A percentile compares a stretch with the other conserved stretches of the same genome.
phyloP scores from a whole-genome alignment of 208 protist species.

The Crithidia acanthocephali region DNA sequence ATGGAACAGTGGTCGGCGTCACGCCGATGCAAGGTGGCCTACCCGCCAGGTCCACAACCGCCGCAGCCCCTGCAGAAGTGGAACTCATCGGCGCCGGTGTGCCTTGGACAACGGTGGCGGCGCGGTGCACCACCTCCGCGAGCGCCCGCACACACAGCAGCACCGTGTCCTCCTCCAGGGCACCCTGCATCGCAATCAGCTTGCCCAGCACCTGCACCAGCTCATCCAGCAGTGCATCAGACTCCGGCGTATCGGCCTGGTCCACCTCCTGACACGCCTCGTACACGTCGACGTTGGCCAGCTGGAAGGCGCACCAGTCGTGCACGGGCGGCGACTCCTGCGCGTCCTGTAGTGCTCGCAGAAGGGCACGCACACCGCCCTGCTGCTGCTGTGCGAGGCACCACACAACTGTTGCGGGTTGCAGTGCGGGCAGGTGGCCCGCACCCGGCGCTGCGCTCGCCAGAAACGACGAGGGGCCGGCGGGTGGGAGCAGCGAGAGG shows the following conservation, averaged over 20 bases:
- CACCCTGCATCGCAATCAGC: constrained; percentile 34
- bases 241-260: constrained; percentile 5
- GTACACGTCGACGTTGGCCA: constrained; percentile 41
- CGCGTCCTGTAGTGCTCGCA: constrained; percentile 26
- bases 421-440: constrained; percentile 27
- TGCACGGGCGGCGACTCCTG: constrained; percentile 31
- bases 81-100: background rate
- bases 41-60: too few species aligned
- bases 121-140: constrained; percentile 34
- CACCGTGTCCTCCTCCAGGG: constrained; percentile 54
- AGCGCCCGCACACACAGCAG: constrained; percentile 60
- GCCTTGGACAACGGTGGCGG: background rate
- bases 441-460: constrained; percentile 5
- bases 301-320: constrained; percentile 42
- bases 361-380: constrained; percentile 43
- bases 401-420: constrained; percentile 53
- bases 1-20: background rate
- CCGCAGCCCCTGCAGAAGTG: too few species aligned
- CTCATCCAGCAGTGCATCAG: constrained; percentile 39
- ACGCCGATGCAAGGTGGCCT: background rate
- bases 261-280: constrained; percentile 22
- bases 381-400: constrained; percentile 53
- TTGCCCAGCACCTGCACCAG: constrained; percentile 43
- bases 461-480: background rate
- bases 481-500: background rate